Conservation (phyloP, 345 rosid genomes). For the Eutrema heterophyllum region DNA sequence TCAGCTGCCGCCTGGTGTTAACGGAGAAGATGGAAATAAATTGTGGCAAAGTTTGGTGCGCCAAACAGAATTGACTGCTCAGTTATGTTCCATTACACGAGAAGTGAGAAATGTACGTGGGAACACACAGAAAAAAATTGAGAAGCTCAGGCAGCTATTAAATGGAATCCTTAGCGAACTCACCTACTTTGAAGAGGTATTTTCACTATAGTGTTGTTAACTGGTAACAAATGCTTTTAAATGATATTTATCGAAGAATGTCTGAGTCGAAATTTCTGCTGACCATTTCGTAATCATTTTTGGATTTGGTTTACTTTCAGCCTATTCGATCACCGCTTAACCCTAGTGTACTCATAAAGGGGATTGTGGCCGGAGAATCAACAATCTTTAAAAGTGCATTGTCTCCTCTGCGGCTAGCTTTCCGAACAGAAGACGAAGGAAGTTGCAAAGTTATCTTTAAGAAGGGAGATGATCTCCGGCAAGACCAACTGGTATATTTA, state of each 20-base stretch:
- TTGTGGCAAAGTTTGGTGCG: constrained; percentile 92
- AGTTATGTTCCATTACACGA: constrained; percentile 79
- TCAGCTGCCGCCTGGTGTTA: constrained; percentile 58
- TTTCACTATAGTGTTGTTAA: constrained; percentile 19
- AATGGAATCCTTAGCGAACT: constrained; percentile 95
- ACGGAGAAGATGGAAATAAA: constrained; percentile 73
- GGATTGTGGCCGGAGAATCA: constrained; percentile 90
- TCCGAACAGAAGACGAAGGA: constrained; percentile 74
- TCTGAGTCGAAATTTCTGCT: constrained; percentile 9
- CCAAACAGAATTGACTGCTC: constrained; percentile 95
- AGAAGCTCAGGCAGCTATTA: constrained; percentile 96
- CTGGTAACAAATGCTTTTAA: constrained; percentile 10
- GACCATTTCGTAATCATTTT: background rate
- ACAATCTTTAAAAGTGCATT: constrained; percentile 92
- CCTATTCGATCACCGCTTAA: constrained; percentile 88
- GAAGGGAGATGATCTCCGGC: constrained; percentile 98
- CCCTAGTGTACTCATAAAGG: constrained; percentile 74
- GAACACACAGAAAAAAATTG: constrained; percentile 95
- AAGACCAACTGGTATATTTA: constrained; percentile 81
- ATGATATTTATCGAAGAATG: background rate
- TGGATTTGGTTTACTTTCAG: constrained; percentile 41
- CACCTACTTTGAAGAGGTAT: constrained; percentile 94
- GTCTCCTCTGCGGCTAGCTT: constrained; percentile 85
- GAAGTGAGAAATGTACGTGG: constrained; percentile 97
- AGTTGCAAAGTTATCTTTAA: constrained; percentile 79